Percentiles rank a stretch among this genome's conserved stretches.
Conservation (phyloP, 495 filamentous ascomycete genomes). For the Penicillium canariense region DNA sequence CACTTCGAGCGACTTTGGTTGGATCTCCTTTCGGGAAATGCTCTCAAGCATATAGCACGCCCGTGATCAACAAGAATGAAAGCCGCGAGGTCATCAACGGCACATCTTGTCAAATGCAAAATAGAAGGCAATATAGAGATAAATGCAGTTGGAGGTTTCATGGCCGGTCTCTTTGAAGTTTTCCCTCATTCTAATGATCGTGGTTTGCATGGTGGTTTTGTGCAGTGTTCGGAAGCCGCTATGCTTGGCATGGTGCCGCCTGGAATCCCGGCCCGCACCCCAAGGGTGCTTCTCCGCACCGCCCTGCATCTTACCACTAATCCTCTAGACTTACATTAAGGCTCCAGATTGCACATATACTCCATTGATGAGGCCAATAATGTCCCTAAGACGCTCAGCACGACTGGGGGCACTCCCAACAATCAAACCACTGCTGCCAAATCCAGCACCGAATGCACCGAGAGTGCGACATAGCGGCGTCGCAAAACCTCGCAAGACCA, state of each 20-base stretch:
- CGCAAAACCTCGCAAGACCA: conserved; percentile 33
- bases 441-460: conserved; percentile 19
- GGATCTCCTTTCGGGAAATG: too few species aligned
- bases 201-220: too few species aligned
- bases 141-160: too few species aligned
- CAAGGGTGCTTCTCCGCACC: background rate
- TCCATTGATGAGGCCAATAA: conserved; percentile 14
- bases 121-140: too few species aligned
- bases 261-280: background rate
- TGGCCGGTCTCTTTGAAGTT: too few species aligned
- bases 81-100: too few species aligned
- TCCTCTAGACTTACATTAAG: background rate
- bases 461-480: conserved; percentile 30
- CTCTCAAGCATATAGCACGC: too few species aligned
- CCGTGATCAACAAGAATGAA: too few species aligned
- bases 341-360: background rate
- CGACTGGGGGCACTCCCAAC: conserved; percentile 49
- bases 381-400: conserved; percentile 59
- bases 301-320: background rate
- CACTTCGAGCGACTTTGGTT: too few species aligned
- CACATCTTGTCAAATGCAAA: too few species aligned
- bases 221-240: background rate
- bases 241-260: background rate
- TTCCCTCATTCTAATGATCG: too few species aligned
- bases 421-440: conserved; percentile 35